Evolutionary conservation across 1,284 basidiomycete species (phyloP).

Genomic region (Ustilago cynodontis): DNA sequence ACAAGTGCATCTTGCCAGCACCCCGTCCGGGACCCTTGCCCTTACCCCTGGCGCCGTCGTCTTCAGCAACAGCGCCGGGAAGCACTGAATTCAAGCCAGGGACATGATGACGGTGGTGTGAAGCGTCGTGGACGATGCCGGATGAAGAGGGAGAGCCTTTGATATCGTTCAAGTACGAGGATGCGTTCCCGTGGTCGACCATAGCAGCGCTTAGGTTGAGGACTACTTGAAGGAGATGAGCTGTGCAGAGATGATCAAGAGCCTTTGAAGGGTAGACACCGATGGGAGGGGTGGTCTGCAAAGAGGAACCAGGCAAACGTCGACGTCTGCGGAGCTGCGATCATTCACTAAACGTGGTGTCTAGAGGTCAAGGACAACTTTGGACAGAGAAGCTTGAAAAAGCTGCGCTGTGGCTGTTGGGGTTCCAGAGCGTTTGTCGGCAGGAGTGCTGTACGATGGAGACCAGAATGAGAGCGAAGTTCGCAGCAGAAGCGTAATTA

Average conservation of each 20-base stretch:
- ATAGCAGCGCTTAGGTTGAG: conserved; percentile 6
- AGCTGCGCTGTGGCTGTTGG: neutral
- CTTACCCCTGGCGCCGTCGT: neutral
- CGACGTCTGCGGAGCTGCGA: conserved; percentile 38
- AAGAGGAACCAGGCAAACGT: conserved; percentile 39
- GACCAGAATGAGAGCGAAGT: neutral
- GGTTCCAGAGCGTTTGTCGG: too few relatives aligned
- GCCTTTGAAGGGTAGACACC: conserved; percentile 42
- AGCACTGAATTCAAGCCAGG: conserved; percentile 4
- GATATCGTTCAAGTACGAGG: conserved; percentile 28
- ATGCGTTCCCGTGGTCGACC: conserved; percentile 20
- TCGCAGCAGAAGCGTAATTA: neutral
- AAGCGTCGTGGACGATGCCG: conserved; percentile 14
- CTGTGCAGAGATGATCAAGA: conserved; percentile 10
- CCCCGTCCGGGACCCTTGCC: conserved; percentile 7
- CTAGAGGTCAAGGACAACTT: neutral
- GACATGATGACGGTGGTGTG: neutral
- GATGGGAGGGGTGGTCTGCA: conserved; percentile 33
- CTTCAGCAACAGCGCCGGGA: neutral
- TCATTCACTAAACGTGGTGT: conserved; percentile 47
- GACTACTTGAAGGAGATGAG: neutral
- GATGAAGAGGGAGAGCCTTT: conserved; percentile 27
- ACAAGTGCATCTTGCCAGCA: conserved; percentile 37
- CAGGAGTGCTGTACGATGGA: neutral
- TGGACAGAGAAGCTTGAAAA: neutral